phyloP scores from a whole-genome alignment of 2,329 filamentous ascomycete species.

The Colletotrichum lindemuthianum region DNA sequence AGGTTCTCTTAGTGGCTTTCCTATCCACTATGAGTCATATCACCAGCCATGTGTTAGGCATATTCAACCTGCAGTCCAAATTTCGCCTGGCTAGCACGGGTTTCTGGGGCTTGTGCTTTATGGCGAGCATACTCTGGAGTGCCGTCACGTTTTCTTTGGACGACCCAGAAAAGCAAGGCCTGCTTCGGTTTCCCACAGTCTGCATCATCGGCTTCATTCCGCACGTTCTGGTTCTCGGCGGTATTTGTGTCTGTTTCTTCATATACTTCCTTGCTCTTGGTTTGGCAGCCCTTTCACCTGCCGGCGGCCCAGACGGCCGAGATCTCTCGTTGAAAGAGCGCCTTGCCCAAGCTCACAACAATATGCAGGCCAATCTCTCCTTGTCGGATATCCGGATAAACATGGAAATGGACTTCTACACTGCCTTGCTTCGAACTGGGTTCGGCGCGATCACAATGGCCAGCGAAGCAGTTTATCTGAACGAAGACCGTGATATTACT shows the following conservation, averaged over 20 bases:
- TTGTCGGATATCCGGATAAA: constrained; percentile 83
- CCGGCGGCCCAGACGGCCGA: constrained; percentile 50
- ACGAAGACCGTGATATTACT: constrained; percentile 83
- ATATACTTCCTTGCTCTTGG: constrained; percentile 84
- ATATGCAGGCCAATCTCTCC: constrained; percentile 92
- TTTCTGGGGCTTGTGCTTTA: constrained; percentile 91
- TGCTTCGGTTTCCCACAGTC: constrained; percentile 90
- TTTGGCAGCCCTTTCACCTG: constrained; percentile 77
- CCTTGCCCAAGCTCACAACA: constrained; percentile 78
- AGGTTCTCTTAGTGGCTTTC: constrained; percentile 86
- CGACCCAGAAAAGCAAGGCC: constrained; percentile 68
- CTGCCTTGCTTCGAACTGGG: constrained; percentile 84
- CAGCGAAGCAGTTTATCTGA: constrained; percentile 94
- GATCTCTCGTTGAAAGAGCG: constrained; percentile 65
- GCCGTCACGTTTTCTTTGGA: constrained; percentile 70
- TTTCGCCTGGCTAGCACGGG: constrained; percentile 88
- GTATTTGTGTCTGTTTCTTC: constrained; percentile 77
- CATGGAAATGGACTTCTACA: constrained; percentile 95
- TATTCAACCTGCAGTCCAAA: constrained; percentile 81
- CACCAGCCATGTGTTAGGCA: constrained; percentile 82
- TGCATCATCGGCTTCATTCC: constrained; percentile 96
- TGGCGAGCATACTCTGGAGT: constrained; percentile 85
- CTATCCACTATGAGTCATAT: constrained; percentile 92
- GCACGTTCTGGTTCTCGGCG: constrained; percentile 85
- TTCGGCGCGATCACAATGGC: constrained; percentile 92